Evolutionary conservation across 2,329 filamentous ascomycete species (phyloP).

Genomic region (Ophiostoma ips): DNA sequence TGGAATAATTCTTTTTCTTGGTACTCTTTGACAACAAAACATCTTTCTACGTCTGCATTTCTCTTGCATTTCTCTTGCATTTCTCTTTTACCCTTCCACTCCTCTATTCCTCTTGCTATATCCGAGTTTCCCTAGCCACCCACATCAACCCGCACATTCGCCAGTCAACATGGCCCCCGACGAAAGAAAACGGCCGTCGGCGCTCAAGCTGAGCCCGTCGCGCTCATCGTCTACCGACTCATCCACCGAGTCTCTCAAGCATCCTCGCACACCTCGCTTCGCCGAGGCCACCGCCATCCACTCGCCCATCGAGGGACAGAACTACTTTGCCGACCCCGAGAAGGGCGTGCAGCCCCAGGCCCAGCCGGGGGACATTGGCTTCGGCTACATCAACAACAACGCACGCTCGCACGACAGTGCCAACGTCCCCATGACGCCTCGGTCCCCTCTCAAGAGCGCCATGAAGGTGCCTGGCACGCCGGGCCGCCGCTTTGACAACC

Average conservation of each 20-base stretch:
- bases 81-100: too few relatives aligned
- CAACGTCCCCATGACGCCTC: conserved; percentile 52
- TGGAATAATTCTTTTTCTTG: conserved; percentile 20
- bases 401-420: conserved; percentile 37
- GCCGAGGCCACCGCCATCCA: conserved; percentile 68
- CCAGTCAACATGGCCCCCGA: conserved; percentile 22
- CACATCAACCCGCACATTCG: not conserved
- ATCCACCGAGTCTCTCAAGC: conserved; percentile 44
- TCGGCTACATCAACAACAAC: conserved; percentile 67
- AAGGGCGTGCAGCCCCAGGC: conserved; percentile 44
- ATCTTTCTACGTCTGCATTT: not conserved
- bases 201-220: conserved; percentile 37
- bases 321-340: conserved; percentile 47
- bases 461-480: conserved; percentile 78
- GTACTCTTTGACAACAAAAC: conserved; percentile 6
- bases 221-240: conserved; percentile 38
- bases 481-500: conserved; percentile 57
- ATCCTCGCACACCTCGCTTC: conserved; percentile 63
- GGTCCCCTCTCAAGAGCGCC: conserved; percentile 76
- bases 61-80: not conserved
- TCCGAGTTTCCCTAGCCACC: conserved; percentile 14
- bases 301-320: conserved; percentile 51
- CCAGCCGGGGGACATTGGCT: conserved; percentile 76
- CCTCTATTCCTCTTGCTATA: conserved; percentile 3
- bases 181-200: conserved; percentile 43